Evolutionary conservation across 768 basidiomycete species (phyloP).

Genomic region (Trametes meyenii): DNA sequence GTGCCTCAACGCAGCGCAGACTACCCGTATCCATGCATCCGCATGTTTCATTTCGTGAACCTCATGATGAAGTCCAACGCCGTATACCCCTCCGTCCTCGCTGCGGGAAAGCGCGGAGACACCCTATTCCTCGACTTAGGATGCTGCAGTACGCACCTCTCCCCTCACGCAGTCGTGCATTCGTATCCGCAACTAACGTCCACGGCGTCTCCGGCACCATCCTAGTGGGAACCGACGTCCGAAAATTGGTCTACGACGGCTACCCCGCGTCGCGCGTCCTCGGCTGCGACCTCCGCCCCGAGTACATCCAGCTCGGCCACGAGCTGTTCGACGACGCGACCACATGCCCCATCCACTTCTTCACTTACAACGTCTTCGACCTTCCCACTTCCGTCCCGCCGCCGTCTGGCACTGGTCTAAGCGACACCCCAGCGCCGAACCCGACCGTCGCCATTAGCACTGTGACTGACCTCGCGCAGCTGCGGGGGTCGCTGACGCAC

Average conservation of each 20-base stretch:
- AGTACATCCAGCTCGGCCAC: constrained; percentile 36
- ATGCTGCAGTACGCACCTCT: constrained; percentile 35
- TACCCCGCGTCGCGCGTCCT: constrained; percentile 34
- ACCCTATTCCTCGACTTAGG: constrained; percentile 37
- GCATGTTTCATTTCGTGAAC: constrained; percentile 35
- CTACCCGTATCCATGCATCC: constrained; percentile 39
- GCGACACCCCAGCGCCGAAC: neutral
- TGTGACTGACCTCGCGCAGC: constrained; percentile 28
- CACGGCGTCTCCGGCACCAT: neutral
- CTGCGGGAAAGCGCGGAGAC: constrained; percentile 26
- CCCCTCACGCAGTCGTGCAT: neutral
- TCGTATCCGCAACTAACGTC: neutral
- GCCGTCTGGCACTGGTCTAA: neutral
- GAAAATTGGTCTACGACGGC: constrained; percentile 38
- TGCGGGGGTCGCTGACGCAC: constrained; percentile 32
- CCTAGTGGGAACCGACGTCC: constrained; percentile 39
- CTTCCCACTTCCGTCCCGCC: constrained; percentile 7
- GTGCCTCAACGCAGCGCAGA: constrained; percentile 20
- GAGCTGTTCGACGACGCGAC: constrained; percentile 32
- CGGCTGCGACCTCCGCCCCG: constrained; percentile 34
- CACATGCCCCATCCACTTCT: constrained; percentile 33
- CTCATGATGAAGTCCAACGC: constrained; percentile 34
- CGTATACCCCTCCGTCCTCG: constrained; percentile 32
- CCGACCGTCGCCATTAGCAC: constrained; percentile 18
- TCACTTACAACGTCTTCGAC: constrained; percentile 36